Base-by-base conservation (phyloP, 345 rosid species). In the Arabidopsis suecica region DNA sequence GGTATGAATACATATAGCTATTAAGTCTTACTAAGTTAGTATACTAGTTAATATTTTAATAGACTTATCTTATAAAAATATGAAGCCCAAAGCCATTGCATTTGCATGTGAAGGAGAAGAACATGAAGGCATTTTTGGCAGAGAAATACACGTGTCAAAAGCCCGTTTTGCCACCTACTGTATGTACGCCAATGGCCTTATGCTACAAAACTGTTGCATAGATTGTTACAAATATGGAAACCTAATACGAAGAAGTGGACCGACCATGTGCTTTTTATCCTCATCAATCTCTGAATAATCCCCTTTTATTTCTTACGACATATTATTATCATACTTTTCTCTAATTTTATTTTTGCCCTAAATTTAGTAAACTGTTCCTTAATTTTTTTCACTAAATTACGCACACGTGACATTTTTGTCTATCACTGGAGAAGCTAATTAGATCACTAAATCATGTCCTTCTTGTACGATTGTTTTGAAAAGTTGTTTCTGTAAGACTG, bases 191-290 rank as follows among this genome's bases (percentile, higher is more conserved):
- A 68, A 61, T 69, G 58, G 16, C 58, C 58, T 56, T 38, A 57
- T 45, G 73, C 68, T 59, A 58, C 68, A 36, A 48, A 48, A 9
- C 72, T 77, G 67, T 37, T 40, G 76, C 61, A 77, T 71, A 71
- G 72, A 41, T 65, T 77, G 76, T 65, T 77, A 48, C 76, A 71
- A 71, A 77, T 71, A 71, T 77, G 72, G 72, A 71, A 77, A 77
- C 81, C 77, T 71, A 64, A 78, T 65, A 58, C 68, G 22, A 77
- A 57, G 54, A 65, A 38, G 49, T 77, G 76, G 76, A 72, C 76
- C 76, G 72, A 65, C 81, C 81, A 78, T 77, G 81, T 77, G 81
- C 67, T 71, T 64, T 64, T 49, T 23, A 36, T 77, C 49, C 73
- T 66, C 67, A 38, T n/a, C 49, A 55, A 45, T 47, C 61, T 59